Conservation (phyloP, 179 eudicot genomes). For the Beta macrorhiza region DNA sequence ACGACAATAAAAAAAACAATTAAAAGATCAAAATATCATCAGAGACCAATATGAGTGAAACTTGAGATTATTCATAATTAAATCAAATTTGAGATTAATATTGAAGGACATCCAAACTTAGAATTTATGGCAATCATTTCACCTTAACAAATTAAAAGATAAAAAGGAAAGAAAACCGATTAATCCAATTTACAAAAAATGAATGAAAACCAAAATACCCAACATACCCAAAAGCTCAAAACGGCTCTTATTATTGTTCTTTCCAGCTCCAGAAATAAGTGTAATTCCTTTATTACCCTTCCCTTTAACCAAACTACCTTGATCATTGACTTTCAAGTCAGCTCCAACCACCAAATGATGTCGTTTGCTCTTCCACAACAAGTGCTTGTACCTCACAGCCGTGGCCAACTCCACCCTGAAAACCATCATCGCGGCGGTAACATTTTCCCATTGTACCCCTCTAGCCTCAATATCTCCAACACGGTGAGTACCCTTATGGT, state of each 20-base stretch:
- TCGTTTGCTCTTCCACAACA: constrained; percentile 49
- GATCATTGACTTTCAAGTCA: constrained; percentile 40
- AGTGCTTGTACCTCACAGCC: constrained; percentile 53
- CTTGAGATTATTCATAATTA: too few relatives aligned
- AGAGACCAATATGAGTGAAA: too few relatives aligned
- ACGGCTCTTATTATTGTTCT: background rate
- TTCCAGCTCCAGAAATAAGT: constrained; percentile 39
- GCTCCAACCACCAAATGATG: constrained; percentile 34
- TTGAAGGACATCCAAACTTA: too few relatives aligned
- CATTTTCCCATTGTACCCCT: constrained; percentile 41
- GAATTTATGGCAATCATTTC: too few relatives aligned
- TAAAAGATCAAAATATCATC: too few relatives aligned
- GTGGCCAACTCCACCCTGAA: constrained; percentile 57
- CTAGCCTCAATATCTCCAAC: constrained; percentile 12
- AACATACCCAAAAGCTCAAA: constrained; percentile 1
- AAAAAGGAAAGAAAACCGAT: background rate
- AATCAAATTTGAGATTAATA: too few relatives aligned
- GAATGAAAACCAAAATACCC: background rate
- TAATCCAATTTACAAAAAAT: background rate
- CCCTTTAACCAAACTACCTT: constrained; percentile 34
- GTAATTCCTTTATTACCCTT: constrained; percentile 35
- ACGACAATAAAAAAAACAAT: too few relatives aligned
- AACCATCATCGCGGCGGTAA: constrained; percentile 19
- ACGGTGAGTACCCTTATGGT: constrained; percentile 41
- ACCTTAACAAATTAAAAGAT: too few relatives aligned